Conservation (phyloP, 164 flowering plant genomes). For the Dillenia turbinata region DNA sequence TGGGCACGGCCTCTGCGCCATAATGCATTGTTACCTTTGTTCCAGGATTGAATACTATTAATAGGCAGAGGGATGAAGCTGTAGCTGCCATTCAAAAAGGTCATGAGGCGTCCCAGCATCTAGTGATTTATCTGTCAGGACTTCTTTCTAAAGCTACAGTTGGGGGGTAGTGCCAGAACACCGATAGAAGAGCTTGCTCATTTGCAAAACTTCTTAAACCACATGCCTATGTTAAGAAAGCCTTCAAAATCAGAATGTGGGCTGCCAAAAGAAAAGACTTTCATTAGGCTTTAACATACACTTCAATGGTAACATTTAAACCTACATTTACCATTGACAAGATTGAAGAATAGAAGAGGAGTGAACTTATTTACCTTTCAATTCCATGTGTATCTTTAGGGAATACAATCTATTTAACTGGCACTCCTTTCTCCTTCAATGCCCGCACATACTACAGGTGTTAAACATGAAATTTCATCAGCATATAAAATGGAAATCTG, state of each 20-base stretch:
- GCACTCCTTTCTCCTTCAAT: conserved; percentile 75
- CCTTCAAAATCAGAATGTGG: conserved; percentile 94
- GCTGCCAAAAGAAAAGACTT: conserved; percentile 40
- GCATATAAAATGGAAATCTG: no score
- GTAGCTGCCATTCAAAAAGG: no score
- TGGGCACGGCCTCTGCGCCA: no score
- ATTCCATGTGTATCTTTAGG: conserved; percentile 74
- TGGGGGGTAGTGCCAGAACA: no score
- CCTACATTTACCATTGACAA: background rate
- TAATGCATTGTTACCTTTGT: no score
- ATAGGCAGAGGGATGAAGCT: no score
- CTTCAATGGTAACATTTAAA: background rate
- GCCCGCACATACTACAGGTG: conserved; percentile 69
- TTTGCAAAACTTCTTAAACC: conserved; percentile 86
- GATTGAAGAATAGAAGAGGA: background rate
- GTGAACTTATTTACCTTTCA: conserved; percentile 44
- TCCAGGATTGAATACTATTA: no score
- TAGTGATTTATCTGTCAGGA: no score
- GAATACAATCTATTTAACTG: conserved; percentile 63
- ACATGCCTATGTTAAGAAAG: conserved; percentile 85
- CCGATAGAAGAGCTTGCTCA: conserved; percentile 16
- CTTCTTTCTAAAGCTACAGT: no score
- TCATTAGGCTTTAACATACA: background rate
- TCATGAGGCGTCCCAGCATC: no score
- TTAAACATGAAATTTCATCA: background rate